Evolutionary conservation across 1,284 basidiomycete genomes (phyloP), one percentile per base, ranked within the genome.

Genomic region (Ustilago loliicola): DNA sequence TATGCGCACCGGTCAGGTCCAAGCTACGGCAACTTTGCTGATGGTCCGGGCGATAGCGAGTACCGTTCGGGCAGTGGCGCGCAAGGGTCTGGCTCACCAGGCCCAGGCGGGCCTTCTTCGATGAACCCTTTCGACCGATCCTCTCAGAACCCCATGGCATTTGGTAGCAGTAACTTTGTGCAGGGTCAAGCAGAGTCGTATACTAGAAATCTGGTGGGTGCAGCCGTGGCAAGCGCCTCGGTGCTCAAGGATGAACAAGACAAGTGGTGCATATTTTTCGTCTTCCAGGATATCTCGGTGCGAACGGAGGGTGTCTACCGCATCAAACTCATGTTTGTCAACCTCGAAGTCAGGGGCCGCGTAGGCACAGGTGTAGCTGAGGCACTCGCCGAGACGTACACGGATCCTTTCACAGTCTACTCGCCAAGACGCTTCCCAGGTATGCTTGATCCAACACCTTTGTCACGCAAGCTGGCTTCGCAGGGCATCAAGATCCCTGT

Each of bases 401-500:
- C 82, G 0, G 82, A 83, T 6, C 72, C 82, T 4, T 84, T 84
- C 52, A 76, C 78, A 25, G 81, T 81, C 11, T 83, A 83, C 56
- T 80, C 81, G 48, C 82, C 82, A 15, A 59, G 82, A 50, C 69
- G 75, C 5, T 84, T 84, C 58, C 82, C 82, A 0, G 82, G 82
- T 10, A 81, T 83, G 77, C 61, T 81, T 27, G 81, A 83, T 45
- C 82, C 82, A 3, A 81, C 82, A 29, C 78, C 79, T 40, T 61
- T 84, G 3, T 81, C 80, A 11, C 72, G 80, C 32, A 84, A 84
- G 57, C 56, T 84, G 10, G 82, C 81, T 9, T 72, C 81, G 38
- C 82, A 84, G 57, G 82, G 80, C 7, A 75, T 83, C 70, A 83
- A 83, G 77, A 83, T 84, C 27, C 79, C 82, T 3, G 79, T 82